phyloP scores from a whole-genome alignment of 129 eudicot genomes.

The Tagetes patula region DNA sequence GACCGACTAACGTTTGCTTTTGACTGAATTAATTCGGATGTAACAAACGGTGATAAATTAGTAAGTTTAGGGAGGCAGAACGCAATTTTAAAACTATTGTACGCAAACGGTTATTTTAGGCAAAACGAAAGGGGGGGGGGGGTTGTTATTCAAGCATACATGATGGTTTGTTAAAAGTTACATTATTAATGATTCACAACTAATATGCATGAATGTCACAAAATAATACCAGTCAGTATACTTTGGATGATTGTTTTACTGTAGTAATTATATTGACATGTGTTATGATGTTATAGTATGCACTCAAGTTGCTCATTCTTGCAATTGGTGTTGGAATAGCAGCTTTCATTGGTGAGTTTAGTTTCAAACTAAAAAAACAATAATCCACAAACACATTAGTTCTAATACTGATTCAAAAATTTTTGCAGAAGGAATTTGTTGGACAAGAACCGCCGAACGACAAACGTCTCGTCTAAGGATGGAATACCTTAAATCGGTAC shows the following conservation, averaged over 20 bases:
- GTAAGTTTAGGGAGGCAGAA: no score
- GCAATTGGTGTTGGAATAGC: slow-evolving; percentile 56
- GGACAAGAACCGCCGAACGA: slow-evolving; percentile 87
- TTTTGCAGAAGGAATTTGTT: slow-evolving; percentile 71
- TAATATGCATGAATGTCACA: background rate
- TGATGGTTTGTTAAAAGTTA: no score
- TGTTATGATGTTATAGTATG: slow-evolving; percentile 35
- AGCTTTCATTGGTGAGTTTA: slow-evolving; percentile 56
- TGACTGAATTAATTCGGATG: no score
- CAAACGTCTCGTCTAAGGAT: slow-evolving; percentile 68
- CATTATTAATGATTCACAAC: no score
- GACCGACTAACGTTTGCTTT: no score
- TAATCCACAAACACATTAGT: background rate
- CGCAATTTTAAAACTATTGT: no score
- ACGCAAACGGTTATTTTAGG: no score
- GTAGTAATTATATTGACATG: slow-evolving; percentile 1
- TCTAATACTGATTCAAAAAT: background rate
- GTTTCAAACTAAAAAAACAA: background rate
- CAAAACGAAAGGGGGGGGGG: no score
- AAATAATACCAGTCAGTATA: no score
- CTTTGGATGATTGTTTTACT: no score
- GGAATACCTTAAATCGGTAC: slow-evolving; percentile 69
- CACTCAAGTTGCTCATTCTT: slow-evolving; percentile 54
- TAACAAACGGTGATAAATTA: no score
- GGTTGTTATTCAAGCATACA: no score